These are phyloP conservation scores for Saccharomycopsis amapae DNA, from an alignment of 805 yeast genomes.

Conservation along the genomic window DNA sequence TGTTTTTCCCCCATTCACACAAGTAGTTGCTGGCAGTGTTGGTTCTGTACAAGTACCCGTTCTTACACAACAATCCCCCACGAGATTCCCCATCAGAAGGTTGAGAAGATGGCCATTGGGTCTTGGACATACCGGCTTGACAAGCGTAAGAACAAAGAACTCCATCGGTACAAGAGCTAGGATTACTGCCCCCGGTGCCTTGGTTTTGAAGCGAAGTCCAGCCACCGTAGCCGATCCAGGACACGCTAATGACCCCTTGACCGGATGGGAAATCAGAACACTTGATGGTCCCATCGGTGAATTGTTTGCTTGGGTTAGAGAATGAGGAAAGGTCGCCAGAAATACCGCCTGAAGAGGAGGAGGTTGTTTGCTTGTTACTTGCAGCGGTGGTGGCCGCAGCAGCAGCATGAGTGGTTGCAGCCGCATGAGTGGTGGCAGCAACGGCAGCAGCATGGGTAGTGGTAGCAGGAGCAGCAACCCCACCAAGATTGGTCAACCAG, in stretches of 20 bases:
- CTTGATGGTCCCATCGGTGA: constrained; percentile 61
- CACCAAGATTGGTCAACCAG: constrained; percentile 12
- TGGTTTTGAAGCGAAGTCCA: constrained; percentile 47
- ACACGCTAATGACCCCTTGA: constrained; percentile 59
- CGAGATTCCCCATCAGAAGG: constrained; percentile 63
- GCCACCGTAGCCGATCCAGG: constrained; percentile 48
- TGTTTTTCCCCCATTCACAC: constrained; percentile 66
- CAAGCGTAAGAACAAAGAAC: constrained; percentile 72
- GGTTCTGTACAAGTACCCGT: constrained; percentile 58
- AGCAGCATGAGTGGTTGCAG: constrained; percentile 6
- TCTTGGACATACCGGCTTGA: constrained; percentile 74
- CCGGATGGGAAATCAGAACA: constrained; percentile 69
- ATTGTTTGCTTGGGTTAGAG: constrained; percentile 42
- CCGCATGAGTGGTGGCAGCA: constrained; percentile 6
- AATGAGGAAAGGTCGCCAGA: constrained; percentile 48
- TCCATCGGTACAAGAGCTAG: constrained; percentile 57
- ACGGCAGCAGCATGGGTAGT: not conserved
- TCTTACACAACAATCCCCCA: constrained; percentile 61
- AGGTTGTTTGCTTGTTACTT: constrained; percentile 23
- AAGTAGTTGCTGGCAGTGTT: constrained; percentile 44
- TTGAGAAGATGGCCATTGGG: constrained; percentile 69
- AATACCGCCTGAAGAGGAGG: constrained; percentile 31
- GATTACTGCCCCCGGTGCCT: constrained; percentile 56
- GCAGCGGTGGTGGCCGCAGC: constrained; percentile 22
- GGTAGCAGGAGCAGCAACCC: not conserved